Evolutionary conservation across 1,284 basidiomycete species (phyloP).

Genomic region (Porphyrellus sp.): DNA sequence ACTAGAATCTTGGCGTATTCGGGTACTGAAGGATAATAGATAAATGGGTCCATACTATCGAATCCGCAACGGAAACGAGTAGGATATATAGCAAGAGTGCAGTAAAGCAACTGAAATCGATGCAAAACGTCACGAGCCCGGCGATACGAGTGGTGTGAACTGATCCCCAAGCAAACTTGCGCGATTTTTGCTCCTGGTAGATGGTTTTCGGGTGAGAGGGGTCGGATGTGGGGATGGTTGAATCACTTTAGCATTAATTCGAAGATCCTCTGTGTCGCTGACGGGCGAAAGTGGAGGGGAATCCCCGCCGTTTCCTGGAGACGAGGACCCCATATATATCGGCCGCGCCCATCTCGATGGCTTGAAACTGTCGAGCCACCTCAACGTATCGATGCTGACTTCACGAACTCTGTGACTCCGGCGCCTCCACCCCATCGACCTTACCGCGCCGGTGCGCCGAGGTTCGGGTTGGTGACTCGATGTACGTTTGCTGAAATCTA

Average conservation of each 20-base stretch:
- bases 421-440: conserved; percentile 54
- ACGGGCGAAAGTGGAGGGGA: conserved; percentile 15
- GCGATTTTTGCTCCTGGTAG: conserved; percentile 53
- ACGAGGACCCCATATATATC: conserved; percentile 38
- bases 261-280: conserved; percentile 28
- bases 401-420: conserved; percentile 58
- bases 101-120: conserved; percentile 3
- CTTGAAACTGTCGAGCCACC: conserved; percentile 63
- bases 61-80: conserved; percentile 1
- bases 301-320: conserved; percentile 40
- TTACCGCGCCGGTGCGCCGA: conserved; percentile 38
- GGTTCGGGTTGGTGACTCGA: conserved; percentile 35
- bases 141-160: conserved; percentile 19
- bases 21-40: conserved; percentile 2
- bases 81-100: conserved; percentile 1
- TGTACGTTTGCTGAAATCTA: conserved; percentile 33
- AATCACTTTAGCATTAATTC: conserved; percentile 36
- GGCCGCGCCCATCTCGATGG: conserved; percentile 38
- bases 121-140: conserved; percentile 8
- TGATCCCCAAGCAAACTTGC: conserved; percentile 44
- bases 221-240: conserved; percentile 49
- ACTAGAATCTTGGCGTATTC: conserved; percentile 5
- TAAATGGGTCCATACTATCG: background rate
- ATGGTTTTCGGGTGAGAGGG: conserved; percentile 65
- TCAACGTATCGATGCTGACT: conserved; percentile 54